Base-by-base conservation (phyloP, 768 basidiomycete species). In the Dacryopinax spathularia region DNA sequence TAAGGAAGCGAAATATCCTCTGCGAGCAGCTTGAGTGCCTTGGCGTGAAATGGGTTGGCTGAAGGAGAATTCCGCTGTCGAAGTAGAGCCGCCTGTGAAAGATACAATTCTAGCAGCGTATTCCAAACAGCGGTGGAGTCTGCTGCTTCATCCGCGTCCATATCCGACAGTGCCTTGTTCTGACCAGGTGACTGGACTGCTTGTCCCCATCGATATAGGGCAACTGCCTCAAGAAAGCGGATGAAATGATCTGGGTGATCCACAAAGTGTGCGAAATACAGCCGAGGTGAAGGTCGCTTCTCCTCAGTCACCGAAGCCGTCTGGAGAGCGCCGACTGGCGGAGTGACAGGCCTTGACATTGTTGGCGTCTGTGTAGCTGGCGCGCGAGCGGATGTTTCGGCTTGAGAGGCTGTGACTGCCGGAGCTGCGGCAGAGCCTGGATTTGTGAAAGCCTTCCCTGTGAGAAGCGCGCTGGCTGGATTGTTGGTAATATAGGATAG, bases 51-150 rank as follows among this genome's bases (percentile, higher is more conserved):
- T 15, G 66, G 65, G 27, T 65, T 60, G 13, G 68, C 68, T 1
- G 63, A 34, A 4, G 35, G 34, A 4, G 33, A 29, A 20, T 36
- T 13, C 13, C 27, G 60, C 6, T 34, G 20, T 5, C 22, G 60
- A 15, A 61, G 20, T 13, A 34, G 6, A 16, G 31, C 63, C 60
- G 65, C 68, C 34, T 63, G 67, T 20, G 71, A 67, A 16, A 99
- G 81, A 72, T 97, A 97, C 12, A 99, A 81, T 74, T 99, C 95
- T 65, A 98, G 76, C 1, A 98, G 78, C 10, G 94, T 97, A 74
- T 95, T 96, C 94, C 94, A 97, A 1, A 97, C 85, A 0, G 92
- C 87, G 9, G 81, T 78, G 69, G 91, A 91, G 70, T 94, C 90
- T 3, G 66, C 63, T 9, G 73, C 72, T 68, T 77, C 78, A 65